These are phyloP conservation scores for Nemania bipapillata DNA, from an alignment of 2,329 filamentous ascomycete genomes.

Conservation along the genomic window DNA sequence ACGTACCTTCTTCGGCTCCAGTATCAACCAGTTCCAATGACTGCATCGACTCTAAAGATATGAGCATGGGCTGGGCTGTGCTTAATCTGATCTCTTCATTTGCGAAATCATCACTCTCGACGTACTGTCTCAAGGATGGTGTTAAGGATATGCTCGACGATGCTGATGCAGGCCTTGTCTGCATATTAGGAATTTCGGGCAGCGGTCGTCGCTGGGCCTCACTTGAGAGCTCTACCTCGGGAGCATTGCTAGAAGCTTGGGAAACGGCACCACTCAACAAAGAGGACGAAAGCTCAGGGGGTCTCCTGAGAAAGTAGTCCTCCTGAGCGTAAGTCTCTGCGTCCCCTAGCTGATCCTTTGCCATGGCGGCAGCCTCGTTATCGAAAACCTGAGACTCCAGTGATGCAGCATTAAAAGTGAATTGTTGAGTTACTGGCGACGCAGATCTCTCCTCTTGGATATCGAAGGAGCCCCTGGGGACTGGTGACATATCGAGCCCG, in stretches of 20 bases:
- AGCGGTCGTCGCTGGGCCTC: constrained; percentile 45
- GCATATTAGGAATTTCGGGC: constrained; percentile 45
- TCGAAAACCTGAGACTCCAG: constrained; percentile 35
- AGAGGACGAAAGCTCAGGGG: constrained; percentile 32
- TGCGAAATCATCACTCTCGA: constrained; percentile 50
- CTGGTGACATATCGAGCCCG: constrained; percentile 23
- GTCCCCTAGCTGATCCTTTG: constrained; percentile 23
- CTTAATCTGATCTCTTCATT: constrained; percentile 48
- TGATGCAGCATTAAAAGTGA: constrained; percentile 37
- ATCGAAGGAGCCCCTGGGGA: constrained; percentile 8
- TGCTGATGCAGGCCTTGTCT: constrained; percentile 44
- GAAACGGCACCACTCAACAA: neutral
- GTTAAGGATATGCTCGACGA: constrained; percentile 52
- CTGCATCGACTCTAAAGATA: constrained; percentile 48
- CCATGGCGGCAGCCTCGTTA: constrained; percentile 8
- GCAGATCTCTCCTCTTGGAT: neutral
- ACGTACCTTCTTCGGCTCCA: constrained; percentile 39
- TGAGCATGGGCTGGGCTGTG: constrained; percentile 46
- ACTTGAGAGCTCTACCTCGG: constrained; percentile 7
- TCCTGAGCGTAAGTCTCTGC: constrained; percentile 2
- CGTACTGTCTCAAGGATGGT: constrained; percentile 49
- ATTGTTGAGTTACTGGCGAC: constrained; percentile 28
- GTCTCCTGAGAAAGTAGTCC: constrained; percentile 39
- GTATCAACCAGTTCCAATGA: constrained; percentile 40
- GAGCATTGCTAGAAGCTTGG: constrained; percentile 17